Conservation (phyloP, 305 asterid species). For the Plantago coronopus region DNA sequence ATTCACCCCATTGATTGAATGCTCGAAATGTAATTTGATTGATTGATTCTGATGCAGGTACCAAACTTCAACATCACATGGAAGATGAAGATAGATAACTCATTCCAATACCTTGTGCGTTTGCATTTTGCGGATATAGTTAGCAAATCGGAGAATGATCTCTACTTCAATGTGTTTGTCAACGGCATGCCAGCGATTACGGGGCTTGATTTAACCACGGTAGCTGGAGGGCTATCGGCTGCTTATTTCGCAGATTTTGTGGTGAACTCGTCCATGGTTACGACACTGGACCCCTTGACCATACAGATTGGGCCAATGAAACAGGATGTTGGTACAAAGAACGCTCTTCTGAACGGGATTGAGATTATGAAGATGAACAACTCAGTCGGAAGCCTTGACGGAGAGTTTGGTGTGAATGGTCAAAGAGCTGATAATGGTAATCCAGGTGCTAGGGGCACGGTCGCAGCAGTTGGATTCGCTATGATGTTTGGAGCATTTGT, state of each 20-base stretch:
- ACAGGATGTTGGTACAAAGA: conserved; percentile 53
- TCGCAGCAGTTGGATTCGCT: conserved; percentile 89
- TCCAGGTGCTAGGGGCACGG: conserved; percentile 41
- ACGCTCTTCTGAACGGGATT: conserved; percentile 78
- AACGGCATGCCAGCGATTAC: conserved; percentile 59
- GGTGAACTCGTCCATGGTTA: conserved; percentile 53
- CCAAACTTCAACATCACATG: conserved; percentile 78
- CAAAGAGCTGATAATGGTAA: conserved; percentile 21
- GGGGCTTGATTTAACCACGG: conserved; percentile 61
- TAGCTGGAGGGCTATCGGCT: conserved; percentile 46
- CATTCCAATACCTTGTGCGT: conserved; percentile 65
- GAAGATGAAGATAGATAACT: conserved; percentile 53
- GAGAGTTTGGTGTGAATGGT: conserved; percentile 60
- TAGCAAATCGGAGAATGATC: conserved; percentile 69
- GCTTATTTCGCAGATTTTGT: conserved; percentile 82
- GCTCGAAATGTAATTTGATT: no score
- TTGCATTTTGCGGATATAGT: conserved; percentile 85
- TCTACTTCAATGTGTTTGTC: conserved; percentile 78
- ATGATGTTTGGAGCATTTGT: conserved; percentile 95
- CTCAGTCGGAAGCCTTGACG: conserved; percentile 76
- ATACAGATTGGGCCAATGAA: conserved; percentile 73
- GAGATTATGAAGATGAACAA: conserved; percentile 81
- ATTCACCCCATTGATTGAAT: no score
- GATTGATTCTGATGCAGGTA: conserved; percentile 11
- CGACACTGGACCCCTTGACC: conserved; percentile 44